Conservation (phyloP, 78 protist genomes). For the Blattamonas nauphoetae region DNA sequence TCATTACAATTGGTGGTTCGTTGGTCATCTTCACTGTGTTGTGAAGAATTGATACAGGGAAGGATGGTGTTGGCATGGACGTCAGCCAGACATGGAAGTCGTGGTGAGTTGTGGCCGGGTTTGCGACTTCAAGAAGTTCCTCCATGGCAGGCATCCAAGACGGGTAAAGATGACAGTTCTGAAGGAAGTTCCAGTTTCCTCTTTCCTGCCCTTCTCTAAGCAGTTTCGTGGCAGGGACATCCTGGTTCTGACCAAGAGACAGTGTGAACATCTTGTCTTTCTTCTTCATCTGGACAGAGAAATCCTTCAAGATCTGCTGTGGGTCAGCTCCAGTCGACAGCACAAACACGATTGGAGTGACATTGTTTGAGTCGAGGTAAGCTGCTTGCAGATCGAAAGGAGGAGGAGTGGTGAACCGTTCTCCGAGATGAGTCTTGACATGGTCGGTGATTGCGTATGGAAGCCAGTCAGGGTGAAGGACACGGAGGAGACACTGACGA, state of each 20-base stretch:
- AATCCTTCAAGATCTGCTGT: background rate
- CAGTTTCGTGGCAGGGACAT: constrained; percentile 37
- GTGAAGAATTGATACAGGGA: constrained; percentile 61
- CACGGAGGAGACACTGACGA: constrained; percentile 37
- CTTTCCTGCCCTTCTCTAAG: constrained; percentile 5
- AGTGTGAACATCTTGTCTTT: background rate
- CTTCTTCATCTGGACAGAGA: background rate
- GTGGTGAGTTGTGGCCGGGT: constrained; percentile 23
- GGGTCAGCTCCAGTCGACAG: constrained; percentile 72
- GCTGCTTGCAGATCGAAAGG: constrained; percentile 35
- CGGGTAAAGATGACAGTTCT: constrained; percentile 66
- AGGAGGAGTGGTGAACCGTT: constrained; percentile 53
- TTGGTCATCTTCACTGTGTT: constrained; percentile 54
- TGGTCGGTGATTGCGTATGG: constrained; percentile 29
- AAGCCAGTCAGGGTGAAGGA: constrained; percentile 56
- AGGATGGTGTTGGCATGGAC: constrained; percentile 34
- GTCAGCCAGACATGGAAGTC: constrained; percentile 67
- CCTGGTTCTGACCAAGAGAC: constrained; percentile 74
- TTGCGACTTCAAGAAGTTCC: constrained; percentile 8
- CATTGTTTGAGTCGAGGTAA: constrained; percentile 33
- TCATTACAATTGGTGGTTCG: constrained; percentile 48
- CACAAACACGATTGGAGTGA: constrained; percentile 57
- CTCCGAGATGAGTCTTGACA: constrained; percentile 40
- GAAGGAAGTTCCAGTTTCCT: constrained; percentile 52
- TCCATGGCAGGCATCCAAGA: constrained; percentile 57